Conservation (phyloP, 148 eudicot genomes). For the Linanthus parryae region DNA sequence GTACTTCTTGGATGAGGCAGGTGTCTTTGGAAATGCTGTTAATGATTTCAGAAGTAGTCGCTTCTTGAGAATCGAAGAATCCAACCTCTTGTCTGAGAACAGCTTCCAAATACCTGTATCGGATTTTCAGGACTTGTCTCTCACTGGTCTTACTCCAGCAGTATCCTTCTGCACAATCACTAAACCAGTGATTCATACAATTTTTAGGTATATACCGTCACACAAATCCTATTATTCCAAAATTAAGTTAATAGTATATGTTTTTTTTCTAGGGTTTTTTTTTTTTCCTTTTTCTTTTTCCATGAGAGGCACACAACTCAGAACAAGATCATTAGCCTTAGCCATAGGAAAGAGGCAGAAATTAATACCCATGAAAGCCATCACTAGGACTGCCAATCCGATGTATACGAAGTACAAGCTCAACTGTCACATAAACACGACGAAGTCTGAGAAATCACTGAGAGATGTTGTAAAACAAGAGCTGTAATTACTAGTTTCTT, state of each 20-base stretch:
- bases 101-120: constrained; percentile 83
- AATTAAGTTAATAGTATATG: too few relatives aligned
- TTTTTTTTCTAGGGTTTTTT: too few relatives aligned
- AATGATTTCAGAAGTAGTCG: constrained; percentile 77
- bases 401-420: constrained; percentile 80
- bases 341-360: too few relatives aligned
- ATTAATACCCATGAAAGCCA: constrained; percentile 97
- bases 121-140: constrained; percentile 68
- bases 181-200: too few relatives aligned
- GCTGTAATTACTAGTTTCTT: background rate
- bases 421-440: constrained; percentile 42
- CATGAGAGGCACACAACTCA: too few relatives aligned
- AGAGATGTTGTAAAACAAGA: background rate
- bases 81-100: constrained; percentile 88
- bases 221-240: too few relatives aligned
- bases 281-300: too few relatives aligned
- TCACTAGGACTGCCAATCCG: constrained; percentile 70
- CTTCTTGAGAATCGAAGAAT: constrained; percentile 95
- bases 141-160: constrained; percentile 97
- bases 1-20: constrained; percentile 79
- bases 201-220: too few relatives aligned
- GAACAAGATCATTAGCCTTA: too few relatives aligned
- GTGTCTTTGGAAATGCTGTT: constrained; percentile 79
- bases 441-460: background rate
- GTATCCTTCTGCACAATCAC: constrained; percentile 55